Conservation (phyloP, 208 protist species). For the Zelonia costaricensis region DNA sequence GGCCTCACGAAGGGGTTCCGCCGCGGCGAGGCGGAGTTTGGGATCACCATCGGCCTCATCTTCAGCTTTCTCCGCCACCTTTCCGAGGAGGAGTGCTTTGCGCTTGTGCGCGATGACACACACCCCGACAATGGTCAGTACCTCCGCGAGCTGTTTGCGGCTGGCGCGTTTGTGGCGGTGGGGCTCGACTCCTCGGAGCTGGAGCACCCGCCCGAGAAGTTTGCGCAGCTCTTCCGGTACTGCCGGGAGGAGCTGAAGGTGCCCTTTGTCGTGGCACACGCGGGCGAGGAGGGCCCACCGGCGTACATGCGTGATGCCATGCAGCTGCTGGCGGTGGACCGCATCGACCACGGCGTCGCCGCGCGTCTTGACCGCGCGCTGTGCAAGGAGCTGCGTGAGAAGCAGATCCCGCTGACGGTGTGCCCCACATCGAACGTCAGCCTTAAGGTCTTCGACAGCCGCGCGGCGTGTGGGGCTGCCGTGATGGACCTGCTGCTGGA, state of each 20-base stretch:
- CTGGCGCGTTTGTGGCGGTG: constrained; percentile 42
- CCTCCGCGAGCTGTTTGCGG: constrained; percentile 43
- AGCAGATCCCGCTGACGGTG: constrained; percentile 42
- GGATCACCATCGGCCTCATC: constrained; percentile 37
- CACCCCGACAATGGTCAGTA: constrained; percentile 32
- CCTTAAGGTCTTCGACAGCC: constrained; percentile 37
- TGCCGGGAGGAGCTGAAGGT: constrained; percentile 42
- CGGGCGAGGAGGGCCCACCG: constrained; percentile 56
- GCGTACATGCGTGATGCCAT: constrained; percentile 34
- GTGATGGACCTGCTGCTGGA: constrained; percentile 30
- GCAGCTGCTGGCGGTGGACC: constrained; percentile 35
- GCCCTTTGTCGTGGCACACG: constrained; percentile 44
- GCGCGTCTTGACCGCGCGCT: constrained; percentile 29
- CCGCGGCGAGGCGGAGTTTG: constrained; percentile 36
- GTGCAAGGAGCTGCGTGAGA: constrained; percentile 17
- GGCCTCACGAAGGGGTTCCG: constrained; percentile 38
- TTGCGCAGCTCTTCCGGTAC: constrained; percentile 47
- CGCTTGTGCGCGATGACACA: constrained; percentile 30
- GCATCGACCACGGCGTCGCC: constrained; percentile 55
- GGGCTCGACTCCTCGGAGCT: constrained; percentile 52
- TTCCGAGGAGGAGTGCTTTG: constrained; percentile 42
- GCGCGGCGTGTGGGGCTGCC: constrained; percentile 14
- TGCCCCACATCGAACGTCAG: constrained; percentile 62
- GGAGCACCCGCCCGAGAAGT: constrained; percentile 51
- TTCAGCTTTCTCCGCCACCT: constrained; percentile 55